Percentiles rank a stretch among this genome's conserved stretches.
Evolutionary conservation across 2,329 filamentous ascomycete species (phyloP).

Genomic region (Epichloe gansuensis): DNA sequence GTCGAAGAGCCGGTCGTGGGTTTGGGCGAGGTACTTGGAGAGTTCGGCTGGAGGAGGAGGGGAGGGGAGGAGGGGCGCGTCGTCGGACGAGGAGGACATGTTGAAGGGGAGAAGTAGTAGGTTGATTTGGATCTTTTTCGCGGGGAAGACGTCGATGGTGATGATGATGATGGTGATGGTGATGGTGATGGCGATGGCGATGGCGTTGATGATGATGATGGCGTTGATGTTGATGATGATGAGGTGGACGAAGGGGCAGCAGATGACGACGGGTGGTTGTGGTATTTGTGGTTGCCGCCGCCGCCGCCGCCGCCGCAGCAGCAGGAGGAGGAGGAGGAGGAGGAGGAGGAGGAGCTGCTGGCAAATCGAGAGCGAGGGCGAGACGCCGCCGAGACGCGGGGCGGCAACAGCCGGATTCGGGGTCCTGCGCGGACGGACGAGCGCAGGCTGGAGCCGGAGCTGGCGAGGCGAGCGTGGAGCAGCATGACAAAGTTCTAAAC

Average conservation of each 20-base stretch:
- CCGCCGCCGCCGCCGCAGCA: background rate
- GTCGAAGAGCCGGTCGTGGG: constrained; percentile 56
- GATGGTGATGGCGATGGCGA: background rate
- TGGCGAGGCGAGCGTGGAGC: too few species aligned
- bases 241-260: background rate
- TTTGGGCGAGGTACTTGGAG: constrained; percentile 42
- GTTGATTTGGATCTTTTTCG: too few species aligned
- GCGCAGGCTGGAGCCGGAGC: too few species aligned
- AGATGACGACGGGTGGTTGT: background rate
- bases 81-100: constrained; percentile 1
- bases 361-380: background rate
- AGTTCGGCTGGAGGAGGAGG: constrained; percentile 3
- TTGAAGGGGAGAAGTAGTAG: background rate
- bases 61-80: background rate
- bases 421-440: background rate
- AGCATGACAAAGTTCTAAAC: too few species aligned
- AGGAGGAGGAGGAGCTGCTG: background rate
- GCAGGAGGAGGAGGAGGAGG: background rate
- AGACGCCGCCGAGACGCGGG: background rate
- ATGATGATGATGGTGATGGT: background rate
- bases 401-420: background rate
- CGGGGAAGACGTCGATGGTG: background rate
- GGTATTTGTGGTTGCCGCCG: background rate
- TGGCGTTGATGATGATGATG: background rate
- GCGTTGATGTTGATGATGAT: background rate